These are phyloP conservation scores for Lachancea waltii DNA, from an alignment of 805 yeast genomes.

Conservation along the genomic window DNA sequence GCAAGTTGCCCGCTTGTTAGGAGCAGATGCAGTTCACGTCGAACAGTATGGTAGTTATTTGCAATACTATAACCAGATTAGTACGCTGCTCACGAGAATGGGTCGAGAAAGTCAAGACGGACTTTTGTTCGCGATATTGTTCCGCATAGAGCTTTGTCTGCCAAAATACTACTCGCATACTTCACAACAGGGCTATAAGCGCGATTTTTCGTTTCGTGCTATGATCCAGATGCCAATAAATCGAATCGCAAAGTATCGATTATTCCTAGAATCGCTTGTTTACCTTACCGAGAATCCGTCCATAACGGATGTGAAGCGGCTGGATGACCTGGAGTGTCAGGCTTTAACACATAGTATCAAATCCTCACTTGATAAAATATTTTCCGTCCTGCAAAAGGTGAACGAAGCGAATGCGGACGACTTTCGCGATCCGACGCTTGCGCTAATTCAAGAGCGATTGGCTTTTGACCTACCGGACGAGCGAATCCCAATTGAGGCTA, in stretches of 20 bases:
- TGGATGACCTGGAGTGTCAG: constrained; percentile 2
- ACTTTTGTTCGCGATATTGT: constrained; percentile 6
- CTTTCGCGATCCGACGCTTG: constrained; percentile 11
- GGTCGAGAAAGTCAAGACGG: constrained; percentile 9
- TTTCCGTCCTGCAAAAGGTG: constrained; percentile 23
- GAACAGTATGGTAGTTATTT: constrained; percentile 5
- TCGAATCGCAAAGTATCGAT: constrained; percentile 44
- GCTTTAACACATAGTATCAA: constrained; percentile 18
- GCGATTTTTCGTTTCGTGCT: constrained; percentile 48
- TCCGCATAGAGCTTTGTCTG: constrained; percentile 8
- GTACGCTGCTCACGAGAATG: constrained; percentile 7
- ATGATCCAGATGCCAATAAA: constrained; percentile 49
- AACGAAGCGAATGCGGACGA: constrained; percentile 18
- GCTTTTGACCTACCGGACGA: constrained; percentile 6
- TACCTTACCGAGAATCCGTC: constrained; percentile 16
- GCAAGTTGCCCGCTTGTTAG: constrained; percentile 1
- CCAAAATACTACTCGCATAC: constrained; percentile 8
- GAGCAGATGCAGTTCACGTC: constrained; percentile 1
- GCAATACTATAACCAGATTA: constrained; percentile 7
- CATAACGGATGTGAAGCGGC: constrained; percentile 4
- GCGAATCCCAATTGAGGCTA: constrained; percentile 9
- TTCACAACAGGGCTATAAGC: constrained; percentile 8
- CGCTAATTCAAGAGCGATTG: constrained; percentile 5
- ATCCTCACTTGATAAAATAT: constrained; percentile 15
- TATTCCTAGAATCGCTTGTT: constrained; percentile 41